A percentile compares a stretch with the other conserved stretches of the same genome.
Evolutionary conservation across 1,284 basidiomycete genomes (phyloP).

Genomic region (Cryptococcus amylolentus): DNA sequence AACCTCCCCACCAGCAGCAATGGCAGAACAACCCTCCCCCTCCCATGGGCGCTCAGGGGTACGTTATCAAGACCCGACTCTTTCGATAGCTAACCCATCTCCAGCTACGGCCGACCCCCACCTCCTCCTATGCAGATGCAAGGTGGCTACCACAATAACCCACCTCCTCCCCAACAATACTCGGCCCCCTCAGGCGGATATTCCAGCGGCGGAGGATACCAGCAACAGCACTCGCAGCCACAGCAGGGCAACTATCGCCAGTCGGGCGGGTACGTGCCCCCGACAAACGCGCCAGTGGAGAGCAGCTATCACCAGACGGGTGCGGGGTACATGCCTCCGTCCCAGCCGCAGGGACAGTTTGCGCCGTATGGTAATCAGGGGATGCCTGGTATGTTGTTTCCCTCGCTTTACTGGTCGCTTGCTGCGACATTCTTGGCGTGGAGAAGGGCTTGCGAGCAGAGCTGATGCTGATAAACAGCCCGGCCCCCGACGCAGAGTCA

Average conservation of each 20-base stretch:
- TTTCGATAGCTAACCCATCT: not conserved
- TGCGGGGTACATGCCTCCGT: conserved; percentile 24
- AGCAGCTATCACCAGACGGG: conserved; percentile 26
- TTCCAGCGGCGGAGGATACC: not conserved
- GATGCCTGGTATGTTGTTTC: conserved; percentile 17
- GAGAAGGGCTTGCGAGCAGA: not conserved
- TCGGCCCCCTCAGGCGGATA: conserved; percentile 1
- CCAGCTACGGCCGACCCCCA: conserved; percentile 4
- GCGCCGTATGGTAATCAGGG: conserved; percentile 17
- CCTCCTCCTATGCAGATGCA: conserved; percentile 1
- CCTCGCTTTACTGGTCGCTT: not conserved
- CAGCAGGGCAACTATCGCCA: not conserved
- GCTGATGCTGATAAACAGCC: conserved; percentile 7
- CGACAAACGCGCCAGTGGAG: conserved; percentile 23
- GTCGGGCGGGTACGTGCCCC: conserved; percentile 16
- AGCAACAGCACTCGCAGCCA: not conserved
- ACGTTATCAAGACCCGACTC: not conserved
- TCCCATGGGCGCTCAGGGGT: conserved; percentile 5
- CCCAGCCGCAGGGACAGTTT: conserved; percentile 4
- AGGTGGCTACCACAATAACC: not conserved
- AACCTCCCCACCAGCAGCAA: conserved; percentile 19
- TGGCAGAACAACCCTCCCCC: conserved; percentile 17
- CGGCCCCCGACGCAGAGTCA: conserved; percentile 55
- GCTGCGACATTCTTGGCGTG: not conserved
- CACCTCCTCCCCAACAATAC: conserved; percentile 16